Conservation (phyloP, 169 alveolate genomes). For the Plasmodium vivax region DNA sequence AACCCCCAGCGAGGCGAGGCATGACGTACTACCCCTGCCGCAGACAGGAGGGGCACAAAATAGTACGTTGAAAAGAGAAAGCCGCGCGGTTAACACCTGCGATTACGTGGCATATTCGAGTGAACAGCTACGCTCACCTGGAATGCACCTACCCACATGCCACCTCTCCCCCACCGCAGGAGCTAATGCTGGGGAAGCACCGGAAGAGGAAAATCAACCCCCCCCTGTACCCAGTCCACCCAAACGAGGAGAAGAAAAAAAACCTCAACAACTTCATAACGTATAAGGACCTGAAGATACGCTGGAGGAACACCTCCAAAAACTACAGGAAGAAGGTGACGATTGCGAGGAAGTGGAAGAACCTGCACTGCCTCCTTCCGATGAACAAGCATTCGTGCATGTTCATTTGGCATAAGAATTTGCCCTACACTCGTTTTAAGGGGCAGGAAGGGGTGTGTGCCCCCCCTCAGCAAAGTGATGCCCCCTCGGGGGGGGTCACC, state of each 20-base stretch:
- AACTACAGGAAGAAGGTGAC: conserved; percentile 80
- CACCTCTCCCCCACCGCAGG: conserved; percentile 69
- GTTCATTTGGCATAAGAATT: conserved; percentile 80
- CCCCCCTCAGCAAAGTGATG: neutral
- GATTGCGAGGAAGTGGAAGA: conserved; percentile 87
- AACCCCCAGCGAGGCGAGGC: neutral
- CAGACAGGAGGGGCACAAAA: conserved; percentile 12
- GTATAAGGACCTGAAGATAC: conserved; percentile 82
- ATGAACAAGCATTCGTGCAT: conserved; percentile 80
- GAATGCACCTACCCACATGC: neutral
- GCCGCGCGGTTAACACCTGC: neutral
- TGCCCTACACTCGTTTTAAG: conserved; percentile 80
- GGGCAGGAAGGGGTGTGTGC: neutral
- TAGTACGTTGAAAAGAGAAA: neutral
- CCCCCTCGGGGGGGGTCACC: neutral
- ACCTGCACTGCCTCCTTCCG: conserved; percentile 82
- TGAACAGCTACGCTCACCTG: neutral
- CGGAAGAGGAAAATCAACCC: conserved; percentile 84
- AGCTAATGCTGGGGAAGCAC: conserved; percentile 87
- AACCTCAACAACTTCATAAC: conserved; percentile 84
- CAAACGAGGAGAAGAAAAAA: conserved; percentile 83
- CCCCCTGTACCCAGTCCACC: conserved; percentile 88
- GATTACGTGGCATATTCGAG: neutral
- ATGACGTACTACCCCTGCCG: conserved; percentile 7
- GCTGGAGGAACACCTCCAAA: conserved; percentile 84